A percentile compares a stretch with the other conserved stretches of the same genome.
Conservation (phyloP, 1,284 basidiomycete genomes). For the Ustilago lituana region DNA sequence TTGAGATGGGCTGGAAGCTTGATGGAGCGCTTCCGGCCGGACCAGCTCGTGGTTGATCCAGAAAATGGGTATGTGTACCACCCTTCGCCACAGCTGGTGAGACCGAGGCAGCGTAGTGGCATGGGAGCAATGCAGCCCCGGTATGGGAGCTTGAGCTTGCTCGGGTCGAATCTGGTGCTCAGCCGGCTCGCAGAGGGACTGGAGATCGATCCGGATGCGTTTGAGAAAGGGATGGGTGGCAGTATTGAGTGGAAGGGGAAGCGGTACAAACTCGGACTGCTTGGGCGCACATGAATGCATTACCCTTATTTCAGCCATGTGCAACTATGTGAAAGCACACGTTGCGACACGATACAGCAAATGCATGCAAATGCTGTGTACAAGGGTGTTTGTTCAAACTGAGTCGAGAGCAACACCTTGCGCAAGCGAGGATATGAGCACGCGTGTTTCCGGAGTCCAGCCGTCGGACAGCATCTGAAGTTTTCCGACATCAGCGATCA, state of each 20-base stretch:
- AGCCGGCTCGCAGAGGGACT: conserved; percentile 49
- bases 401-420: too few species aligned
- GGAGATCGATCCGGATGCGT: conserved; percentile 43
- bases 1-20: conserved; percentile 59
- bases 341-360: too few species aligned
- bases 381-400: too few species aligned
- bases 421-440: too few species aligned
- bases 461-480: conserved; percentile 3
- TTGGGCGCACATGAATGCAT: conserved; percentile 6
- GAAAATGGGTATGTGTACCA: conserved; percentile 65
- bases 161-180: conserved; percentile 58
- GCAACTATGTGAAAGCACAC: too few species aligned
- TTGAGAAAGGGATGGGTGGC: conserved; percentile 22
- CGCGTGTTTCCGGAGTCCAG: conserved; percentile 12
- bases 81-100: conserved; percentile 59
- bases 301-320: too few species aligned
- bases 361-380: too few species aligned
- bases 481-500: not conserved
- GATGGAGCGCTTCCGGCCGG: conserved; percentile 46
- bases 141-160: conserved; percentile 57
- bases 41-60: conserved; percentile 50
- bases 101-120: not conserved
- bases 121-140: not conserved
- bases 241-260: conserved; percentile 42
- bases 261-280: conserved; percentile 20